These are phyloP conservation scores for Mycena leptocephala DNA, from an alignment of 768 basidiomycete species.

Conservation along the genomic window DNA sequence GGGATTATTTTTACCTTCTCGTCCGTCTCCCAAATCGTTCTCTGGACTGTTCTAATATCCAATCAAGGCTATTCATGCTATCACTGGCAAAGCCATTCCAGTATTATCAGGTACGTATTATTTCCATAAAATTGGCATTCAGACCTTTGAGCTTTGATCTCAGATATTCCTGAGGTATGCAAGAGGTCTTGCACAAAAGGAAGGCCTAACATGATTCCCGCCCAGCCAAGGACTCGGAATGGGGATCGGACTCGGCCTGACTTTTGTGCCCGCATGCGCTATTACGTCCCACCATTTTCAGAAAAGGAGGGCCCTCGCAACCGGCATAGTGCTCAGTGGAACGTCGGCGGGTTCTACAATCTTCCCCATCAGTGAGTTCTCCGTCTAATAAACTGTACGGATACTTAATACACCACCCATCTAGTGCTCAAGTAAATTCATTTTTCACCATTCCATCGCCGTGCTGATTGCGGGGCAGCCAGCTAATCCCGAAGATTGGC, in stretches of 20 bases:
- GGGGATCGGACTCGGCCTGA: slow-evolving; percentile 57
- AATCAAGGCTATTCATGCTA: slow-evolving; percentile 53
- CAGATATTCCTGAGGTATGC: slow-evolving; percentile 29
- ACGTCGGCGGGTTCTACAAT: slow-evolving; percentile 24
- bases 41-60: neutral
- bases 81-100: slow-evolving; percentile 53
- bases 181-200: neutral
- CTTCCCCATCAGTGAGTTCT: slow-evolving; percentile 21
- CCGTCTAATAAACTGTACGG: neutral
- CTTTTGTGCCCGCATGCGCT: slow-evolving; percentile 58
- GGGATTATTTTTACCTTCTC: slow-evolving; percentile 37
- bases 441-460: neutral
- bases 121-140: neutral
- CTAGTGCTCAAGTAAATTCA: slow-evolving; percentile 15
- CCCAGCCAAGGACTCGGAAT: slow-evolving; percentile 43
- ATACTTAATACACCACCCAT: neutral
- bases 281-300: slow-evolving; percentile 57
- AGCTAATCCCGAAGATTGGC: slow-evolving; percentile 41
- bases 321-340: slow-evolving; percentile 61
- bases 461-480: slow-evolving; percentile 17
- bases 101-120: slow-evolving; percentile 47
- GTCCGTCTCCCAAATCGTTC: neutral
- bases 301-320: slow-evolving; percentile 57
- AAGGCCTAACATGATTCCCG: neutral
- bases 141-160: neutral